phyloP scores from a whole-genome alignment of 352 stramenopile species.

The Phytophthora pini region DNA sequence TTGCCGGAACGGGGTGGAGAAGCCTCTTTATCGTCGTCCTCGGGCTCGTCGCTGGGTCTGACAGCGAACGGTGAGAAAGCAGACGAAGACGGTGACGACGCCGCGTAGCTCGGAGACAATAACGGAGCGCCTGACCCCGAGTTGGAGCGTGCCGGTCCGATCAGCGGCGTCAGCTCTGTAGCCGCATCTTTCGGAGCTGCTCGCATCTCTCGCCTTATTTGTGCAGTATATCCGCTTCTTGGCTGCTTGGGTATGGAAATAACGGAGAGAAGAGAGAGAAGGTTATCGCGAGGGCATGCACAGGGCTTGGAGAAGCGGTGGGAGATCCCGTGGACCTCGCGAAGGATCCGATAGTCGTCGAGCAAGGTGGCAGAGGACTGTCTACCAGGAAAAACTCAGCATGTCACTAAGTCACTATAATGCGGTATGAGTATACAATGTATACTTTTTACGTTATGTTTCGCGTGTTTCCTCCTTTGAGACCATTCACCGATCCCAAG shows the following conservation, averaged over 20 bases:
- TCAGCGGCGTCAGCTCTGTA: slow-evolving; percentile 70
- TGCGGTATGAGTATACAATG: too few relatives aligned
- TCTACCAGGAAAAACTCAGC: neutral
- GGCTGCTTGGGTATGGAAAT: neutral
- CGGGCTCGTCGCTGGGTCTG: slow-evolving; percentile 6
- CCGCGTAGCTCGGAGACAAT: slow-evolving; percentile 56
- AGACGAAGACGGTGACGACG: slow-evolving; percentile 49
- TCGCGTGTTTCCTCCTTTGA: neutral
- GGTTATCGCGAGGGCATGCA: slow-evolving; percentile 19
- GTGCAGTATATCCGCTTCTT: neutral
- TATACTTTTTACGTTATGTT: too few relatives aligned
- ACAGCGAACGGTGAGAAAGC: slow-evolving; percentile 49
- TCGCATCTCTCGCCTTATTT: slow-evolving; percentile 18
- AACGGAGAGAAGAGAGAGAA: neutral
- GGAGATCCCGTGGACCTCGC: too few relatives aligned
- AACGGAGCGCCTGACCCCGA: slow-evolving; percentile 26
- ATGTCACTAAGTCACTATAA: too few relatives aligned
- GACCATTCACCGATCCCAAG: slow-evolving; percentile 8
- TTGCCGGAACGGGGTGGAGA: slow-evolving; percentile 27
- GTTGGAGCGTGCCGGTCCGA: slow-evolving; percentile 21
- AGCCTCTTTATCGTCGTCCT: slow-evolving; percentile 3
- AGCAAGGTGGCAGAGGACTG: too few relatives aligned
- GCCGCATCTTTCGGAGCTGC: slow-evolving; percentile 25
- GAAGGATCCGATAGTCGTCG: too few relatives aligned
- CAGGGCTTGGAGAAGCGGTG: neutral